These are phyloP conservation scores for Cutaneotrichosporon arboriforme DNA, from an alignment of 1,284 basidiomycete species.

Conservation along the genomic window DNA sequence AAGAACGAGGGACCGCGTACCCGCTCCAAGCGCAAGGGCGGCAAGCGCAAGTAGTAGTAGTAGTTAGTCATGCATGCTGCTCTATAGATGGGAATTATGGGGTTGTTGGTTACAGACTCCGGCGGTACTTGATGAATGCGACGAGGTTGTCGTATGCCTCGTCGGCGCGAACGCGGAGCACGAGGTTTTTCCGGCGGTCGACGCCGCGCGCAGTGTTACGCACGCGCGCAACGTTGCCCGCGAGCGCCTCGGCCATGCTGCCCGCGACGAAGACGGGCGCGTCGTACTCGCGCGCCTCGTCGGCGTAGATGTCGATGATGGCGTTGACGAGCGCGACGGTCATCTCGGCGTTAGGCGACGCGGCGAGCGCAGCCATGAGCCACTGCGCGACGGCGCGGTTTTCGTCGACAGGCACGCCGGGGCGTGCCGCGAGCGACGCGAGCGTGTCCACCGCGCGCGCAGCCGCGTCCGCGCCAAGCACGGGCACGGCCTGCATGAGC, in stretches of 20 bases:
- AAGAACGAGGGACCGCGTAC: neutral
- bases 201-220: conserved; percentile 57
- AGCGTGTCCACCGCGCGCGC: conserved; percentile 77
- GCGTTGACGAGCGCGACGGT: conserved; percentile 77
- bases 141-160: conserved; percentile 67
- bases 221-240: conserved; percentile 56
- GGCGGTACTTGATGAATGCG: conserved; percentile 83
- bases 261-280: conserved; percentile 63
- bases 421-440: conserved; percentile 69
- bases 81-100: too few species aligned
- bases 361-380: conserved; percentile 40
- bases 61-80: neutral
- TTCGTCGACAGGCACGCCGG: conserved; percentile 57
- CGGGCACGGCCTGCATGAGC: conserved; percentile 62
- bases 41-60: conserved; percentile 15
- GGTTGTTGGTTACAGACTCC: conserved; percentile 30
- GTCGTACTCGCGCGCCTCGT: conserved; percentile 79
- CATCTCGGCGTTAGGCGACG: conserved; percentile 59
- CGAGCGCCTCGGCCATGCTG: conserved; percentile 56
- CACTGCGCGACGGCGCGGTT: conserved; percentile 51
- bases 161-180: conserved; percentile 49
- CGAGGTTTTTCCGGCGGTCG: conserved; percentile 50
- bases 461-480: conserved; percentile 55
- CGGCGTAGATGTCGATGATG: conserved; percentile 89
- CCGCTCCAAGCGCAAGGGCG: conserved; percentile 6